phyloP scores from a whole-genome alignment of 129 eudicot species.

The Mikania micrantha region DNA sequence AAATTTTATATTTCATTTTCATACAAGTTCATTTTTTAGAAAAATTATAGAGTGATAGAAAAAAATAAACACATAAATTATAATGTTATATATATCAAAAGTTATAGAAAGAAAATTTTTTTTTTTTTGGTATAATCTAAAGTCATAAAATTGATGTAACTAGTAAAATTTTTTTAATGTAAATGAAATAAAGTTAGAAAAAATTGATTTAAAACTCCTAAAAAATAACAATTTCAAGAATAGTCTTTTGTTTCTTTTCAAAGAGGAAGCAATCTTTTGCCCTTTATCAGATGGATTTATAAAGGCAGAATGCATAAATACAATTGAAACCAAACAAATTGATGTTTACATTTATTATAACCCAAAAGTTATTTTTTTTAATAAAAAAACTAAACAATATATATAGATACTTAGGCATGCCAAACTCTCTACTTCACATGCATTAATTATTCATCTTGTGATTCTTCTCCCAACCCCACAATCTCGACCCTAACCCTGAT shows the following conservation, averaged over 20 bases:
- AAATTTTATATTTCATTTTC: no score
- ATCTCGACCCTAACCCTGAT: background rate
- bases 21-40: no score
- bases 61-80: no score
- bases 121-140: no score
- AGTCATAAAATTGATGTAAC: no score
- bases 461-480: conserved; percentile 1
- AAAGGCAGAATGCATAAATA: conserved; percentile 13
- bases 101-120: no score
- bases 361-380: conserved; percentile 25
- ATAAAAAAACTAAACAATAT: background rate
- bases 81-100: no score
- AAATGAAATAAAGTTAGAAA: no score
- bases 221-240: no score
- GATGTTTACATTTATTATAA: conserved; percentile 8
- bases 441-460: background rate
- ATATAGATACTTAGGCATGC: conserved; percentile 19
- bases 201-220: no score
- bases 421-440: conserved; percentile 13
- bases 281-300: conserved; percentile 28
- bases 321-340: conserved; percentile 6
- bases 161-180: no score
- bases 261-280: conserved; percentile 18
- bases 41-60: no score
- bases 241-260: conserved; percentile 22